Evolutionary conservation across 805 yeast species (phyloP), one percentile per base, ranked within the genome.

Genomic region (Nakazawaea laoshanensis): DNA sequence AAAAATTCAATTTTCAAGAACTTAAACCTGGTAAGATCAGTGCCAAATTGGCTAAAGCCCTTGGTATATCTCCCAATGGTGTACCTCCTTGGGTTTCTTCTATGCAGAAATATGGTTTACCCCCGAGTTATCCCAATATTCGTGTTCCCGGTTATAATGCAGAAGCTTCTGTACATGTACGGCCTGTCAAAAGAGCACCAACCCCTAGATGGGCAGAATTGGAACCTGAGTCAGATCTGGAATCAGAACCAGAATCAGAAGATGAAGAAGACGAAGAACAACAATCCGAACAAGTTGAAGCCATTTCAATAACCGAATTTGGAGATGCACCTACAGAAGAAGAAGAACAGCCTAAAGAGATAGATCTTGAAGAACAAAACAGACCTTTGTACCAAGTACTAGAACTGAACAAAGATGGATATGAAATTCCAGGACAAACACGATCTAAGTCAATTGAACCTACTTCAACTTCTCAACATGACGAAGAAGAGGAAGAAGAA

Each of bases 81-180:
- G 58, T 61, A 2, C 86, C 87, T 2, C 95, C 96, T 0, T 89
- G 96, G 96, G 64, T 78, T 15, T 52, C 64, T 3, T 68, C 69
- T 23, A 78, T 88, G 83, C 67, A 66, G 33, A 63, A 69, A 35
- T 46, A 70, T 10, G 96, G 96, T 0, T 74, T 81, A 18, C 95
- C 97, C 0, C 95, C 95, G 0, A 67, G 86, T 13, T 88, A 85
- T 54, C 77, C 77, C 3, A 65, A 70, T 24, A 57, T 85, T 50
- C 57, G 63, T 21, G 67, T 84, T 6, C 85, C 74, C 3, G 77
- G 68, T 3, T 49, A 56, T 12, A 68, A 68, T 40, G 41, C 44
- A 15, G 41, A 35, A 22, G 43, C 40, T 6, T 36, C 36, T 5
- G 39, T 35, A 13, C 31, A 32, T 9, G 36, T 33, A 2, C 28